Conservation (phyloP, 345 rosid genomes). For the Eucalyptus pauciflora region DNA sequence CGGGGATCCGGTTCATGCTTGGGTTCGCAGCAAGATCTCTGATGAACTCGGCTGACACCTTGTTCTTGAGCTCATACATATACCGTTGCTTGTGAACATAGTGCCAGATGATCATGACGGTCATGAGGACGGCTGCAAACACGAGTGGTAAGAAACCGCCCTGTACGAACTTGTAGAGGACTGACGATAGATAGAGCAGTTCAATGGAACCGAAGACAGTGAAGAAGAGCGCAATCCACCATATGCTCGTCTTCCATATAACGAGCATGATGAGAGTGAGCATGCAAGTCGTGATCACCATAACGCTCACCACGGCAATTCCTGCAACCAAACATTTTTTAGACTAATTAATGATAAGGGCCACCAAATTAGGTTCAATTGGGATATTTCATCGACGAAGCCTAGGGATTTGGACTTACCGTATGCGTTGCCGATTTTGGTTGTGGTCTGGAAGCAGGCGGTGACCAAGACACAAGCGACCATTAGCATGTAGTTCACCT, state of each 20-base stretch:
- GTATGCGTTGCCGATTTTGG: constrained; percentile 63
- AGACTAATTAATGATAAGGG: not conserved
- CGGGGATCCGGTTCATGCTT: constrained; percentile 34
- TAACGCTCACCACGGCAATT: constrained; percentile 59
- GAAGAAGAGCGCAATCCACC: constrained; percentile 24
- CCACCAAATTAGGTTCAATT: not conserved
- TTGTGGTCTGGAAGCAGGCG: constrained; percentile 31
- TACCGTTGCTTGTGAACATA: constrained; percentile 39
- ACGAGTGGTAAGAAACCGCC: constrained; percentile 59
- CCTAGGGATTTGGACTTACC: constrained; percentile 10
- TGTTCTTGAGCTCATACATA: constrained; percentile 43
- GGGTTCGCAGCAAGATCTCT: constrained; percentile 21
- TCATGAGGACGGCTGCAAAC: constrained; percentile 22
- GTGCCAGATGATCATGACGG: constrained; percentile 58
- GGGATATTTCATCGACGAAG: not conserved
- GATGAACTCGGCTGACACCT: constrained; percentile 34
- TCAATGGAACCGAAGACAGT: constrained; percentile 21
- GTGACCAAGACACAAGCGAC: constrained; percentile 49
- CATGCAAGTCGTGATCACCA: constrained; percentile 54
- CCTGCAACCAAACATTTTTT: constrained; percentile 4
- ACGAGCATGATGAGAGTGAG: constrained; percentile 60
- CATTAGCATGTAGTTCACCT: constrained; percentile 75
- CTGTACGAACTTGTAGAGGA: constrained; percentile 41
- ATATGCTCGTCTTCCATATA: constrained; percentile 49
- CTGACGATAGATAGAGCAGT: constrained; percentile 28